Base-by-base conservation (phyloP, 2,329 filamentous ascomycete species). In the Penicillium sp. region DNA sequence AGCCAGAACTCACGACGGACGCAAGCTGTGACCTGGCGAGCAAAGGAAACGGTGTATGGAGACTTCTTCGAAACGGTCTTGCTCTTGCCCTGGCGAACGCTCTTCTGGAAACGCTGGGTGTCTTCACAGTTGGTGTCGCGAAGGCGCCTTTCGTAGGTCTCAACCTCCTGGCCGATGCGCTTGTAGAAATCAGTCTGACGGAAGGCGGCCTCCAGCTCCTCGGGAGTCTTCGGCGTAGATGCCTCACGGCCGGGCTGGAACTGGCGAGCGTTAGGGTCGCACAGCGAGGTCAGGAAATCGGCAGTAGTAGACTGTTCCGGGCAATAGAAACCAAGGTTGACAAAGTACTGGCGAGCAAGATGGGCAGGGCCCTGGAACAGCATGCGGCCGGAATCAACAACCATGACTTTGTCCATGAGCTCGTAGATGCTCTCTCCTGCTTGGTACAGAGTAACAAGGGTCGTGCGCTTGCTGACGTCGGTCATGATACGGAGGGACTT, bases 1-100 rank as follows among this genome's bases (percentile, higher is more conserved):
- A 96, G 84, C 89, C 91, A 93, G 62, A 92, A 88, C 75, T 95
- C 91, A 47, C 92, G 85, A 67, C 87, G 83, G 0, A 89, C 90
- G 56, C 79, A 81, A 41, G 78, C 77, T 47, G 67, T 62, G 1
- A 95, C 88, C 76, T 95, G 92, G 5, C 86, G 84, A 48, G 84
- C 78, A 71, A 93, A 90, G 11, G 88, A 91, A 59, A 94, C 87
- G 0, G 91, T 94, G 76, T 92, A 95, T 19, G 87, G 86, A 4
- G 89, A 91, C 65, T 89, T 89, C 69, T 91, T 87, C 7, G 83
- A 82, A 1, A 89, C 87, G 2, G 86, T 88, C 69, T 86, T 87
- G 52, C 89, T 90, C 76, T 92, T 78, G 30, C 76, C 83, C 65
- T 88, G 85, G 30, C 85, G 81, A 6, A 92, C 89, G 1, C 86